Conservation (phyloP, 352 stramenopile genomes). For the Phytophthora litchii region DNA sequence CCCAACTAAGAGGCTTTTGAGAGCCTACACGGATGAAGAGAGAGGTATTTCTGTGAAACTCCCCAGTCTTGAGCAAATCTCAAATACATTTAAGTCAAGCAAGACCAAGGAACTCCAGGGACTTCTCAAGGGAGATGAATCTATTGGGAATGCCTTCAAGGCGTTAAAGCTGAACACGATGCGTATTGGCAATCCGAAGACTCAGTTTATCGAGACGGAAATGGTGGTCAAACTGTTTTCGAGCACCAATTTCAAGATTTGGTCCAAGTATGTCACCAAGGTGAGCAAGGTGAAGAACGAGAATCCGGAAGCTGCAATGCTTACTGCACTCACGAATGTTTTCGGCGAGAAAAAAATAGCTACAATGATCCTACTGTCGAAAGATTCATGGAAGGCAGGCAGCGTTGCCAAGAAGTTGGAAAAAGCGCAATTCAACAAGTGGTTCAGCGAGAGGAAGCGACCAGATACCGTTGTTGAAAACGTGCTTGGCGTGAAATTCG, state of each 20-base stretch:
- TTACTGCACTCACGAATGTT: not conserved
- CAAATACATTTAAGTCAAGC: not conserved
- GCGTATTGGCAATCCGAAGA: not conserved
- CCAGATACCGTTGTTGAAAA: not conserved
- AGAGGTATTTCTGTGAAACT: constrained; percentile 1
- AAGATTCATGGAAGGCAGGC: not conserved
- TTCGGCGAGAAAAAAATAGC: constrained; percentile 1
- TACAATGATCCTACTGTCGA: not conserved
- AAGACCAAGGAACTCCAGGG: constrained; percentile 1
- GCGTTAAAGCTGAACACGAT: constrained; percentile 1
- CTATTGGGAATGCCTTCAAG: not conserved
- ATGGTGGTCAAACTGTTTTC: not conserved
- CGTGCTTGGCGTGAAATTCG: not conserved
- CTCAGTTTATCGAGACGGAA: not conserved
- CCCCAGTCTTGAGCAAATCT: not conserved
- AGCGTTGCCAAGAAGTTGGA: not conserved
- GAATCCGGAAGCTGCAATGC: not conserved
- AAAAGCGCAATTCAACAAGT: constrained; percentile 7
- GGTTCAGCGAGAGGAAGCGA: not conserved
- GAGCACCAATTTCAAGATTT: constrained; percentile 3
- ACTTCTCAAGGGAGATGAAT: not conserved
- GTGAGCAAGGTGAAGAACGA: not conserved
- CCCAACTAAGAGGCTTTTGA: constrained; percentile 1
- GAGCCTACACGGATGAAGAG: constrained; percentile 2
- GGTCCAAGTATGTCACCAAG: not conserved